Base-by-base conservation (phyloP, 139 green algal species). In the Dunaliella primolecta region DNA sequence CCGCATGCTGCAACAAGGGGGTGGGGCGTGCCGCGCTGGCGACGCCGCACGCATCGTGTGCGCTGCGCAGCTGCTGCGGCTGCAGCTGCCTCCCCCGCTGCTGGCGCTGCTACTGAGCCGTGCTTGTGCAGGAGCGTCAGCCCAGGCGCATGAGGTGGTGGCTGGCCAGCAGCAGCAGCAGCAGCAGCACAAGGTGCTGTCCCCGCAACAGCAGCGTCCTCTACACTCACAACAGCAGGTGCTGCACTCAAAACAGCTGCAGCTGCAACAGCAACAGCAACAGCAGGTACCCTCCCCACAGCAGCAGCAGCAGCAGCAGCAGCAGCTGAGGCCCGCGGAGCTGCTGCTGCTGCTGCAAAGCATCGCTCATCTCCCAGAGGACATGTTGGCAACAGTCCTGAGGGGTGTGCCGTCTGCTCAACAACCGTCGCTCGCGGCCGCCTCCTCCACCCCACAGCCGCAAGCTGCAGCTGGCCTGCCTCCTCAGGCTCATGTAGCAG, bases 101-200 rank as follows among this genome's bases (percentile, higher is more conserved):
- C 7, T 64, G 46, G 46, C 46, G 7, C 46, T 64, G 7, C 46
- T 64, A 15, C 46, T 64, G 46, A 64, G 46, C 46, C 46, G 15
- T 64, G 46, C 46, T 7, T 64, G 46, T 64, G 46, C 15, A 15
- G 46, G 46, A 15, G 46, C 46, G 7, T 25, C 15, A 15, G 7
- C 7, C 46, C 72, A 79, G 21, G 72, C n/a, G 7, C n/a, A 79
- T 79, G n/a, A 79, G 7, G 30, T 31, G 11, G 3, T 79, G 72
- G 72, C 72, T 36, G 11, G 11, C 3, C 77, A 82, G 77, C 77
- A 82, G 77, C 77, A 82, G 77, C 77, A 82, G 77, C 77, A 82
- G 29, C 77, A 46, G 21, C 20, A 56, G 34, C 77, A 82, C n/a
- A n/a, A n/a, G n/a, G n/a, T n/a, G 34, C 21, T 46, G 34, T 27